Base-by-base conservation (phyloP, 768 basidiomycete species). In the Naganishia friedmannii region DNA sequence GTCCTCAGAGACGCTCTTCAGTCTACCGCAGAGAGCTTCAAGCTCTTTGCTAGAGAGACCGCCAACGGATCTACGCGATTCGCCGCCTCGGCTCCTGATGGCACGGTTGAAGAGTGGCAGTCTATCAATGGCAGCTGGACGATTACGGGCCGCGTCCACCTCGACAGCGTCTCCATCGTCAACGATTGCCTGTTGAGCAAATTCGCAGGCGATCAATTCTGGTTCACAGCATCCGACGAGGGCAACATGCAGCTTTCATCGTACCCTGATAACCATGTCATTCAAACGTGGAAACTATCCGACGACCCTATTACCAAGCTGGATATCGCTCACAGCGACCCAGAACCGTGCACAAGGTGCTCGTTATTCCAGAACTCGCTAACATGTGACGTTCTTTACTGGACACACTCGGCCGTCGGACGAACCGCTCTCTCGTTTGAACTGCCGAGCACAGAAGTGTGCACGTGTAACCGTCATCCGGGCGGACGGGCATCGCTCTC, bases 391-490 rank as follows among this genome's bases (percentile, higher is more conserved):
- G 23, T 63, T 4, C 13, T 63, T 15, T 29, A 42, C 26, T 63
- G 60, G 60, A 63, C 60, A 42, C 12, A 26, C 2, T 26, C 42
- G 23, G 42, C 60, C 21, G 42, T 63, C 60, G 60, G 60, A n/a
- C 60, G 60, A 12, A 34, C 39, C 23, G 26, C 37, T 23, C 26
- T 63, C 7, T 63, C 60, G n/a, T 45, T 63, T 29, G 60, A 63
- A 17, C 34, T 45, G 42, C 39, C 60, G 6, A 45, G n/a, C 37
- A 6, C 37, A 23, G 60, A 63, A 21, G 60, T 45, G 19, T 63
- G 60, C 42, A 45, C 23, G 23, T 63, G 60, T 63, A 42, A 37
- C 12, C 60, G 60, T 28, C 60, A 63, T 63, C 60, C 60, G 23
- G 60, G 60, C 10, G 60, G 60, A 2, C 19, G 60, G 23, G 60